phyloP scores from a whole-genome alignment of 768 basidiomycete genomes.

The Tricholoma saponaceum region DNA sequence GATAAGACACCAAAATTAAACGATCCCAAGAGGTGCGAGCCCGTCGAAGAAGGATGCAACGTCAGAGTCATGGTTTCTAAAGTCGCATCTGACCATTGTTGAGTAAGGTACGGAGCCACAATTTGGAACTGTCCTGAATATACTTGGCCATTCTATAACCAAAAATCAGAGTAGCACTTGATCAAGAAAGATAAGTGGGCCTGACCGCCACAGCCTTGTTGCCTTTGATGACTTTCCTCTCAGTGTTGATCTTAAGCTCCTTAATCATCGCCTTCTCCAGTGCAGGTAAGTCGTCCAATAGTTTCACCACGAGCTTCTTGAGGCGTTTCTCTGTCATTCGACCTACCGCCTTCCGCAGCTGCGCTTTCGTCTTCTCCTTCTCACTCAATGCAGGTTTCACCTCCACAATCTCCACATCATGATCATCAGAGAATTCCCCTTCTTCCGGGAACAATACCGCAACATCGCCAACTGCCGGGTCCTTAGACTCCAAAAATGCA shows the following conservation, averaged over 20 bases:
- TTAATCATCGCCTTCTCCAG: conserved; percentile 2
- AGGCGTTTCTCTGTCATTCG: conserved; percentile 4
- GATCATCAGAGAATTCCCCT: background rate
- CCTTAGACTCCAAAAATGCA: background rate
- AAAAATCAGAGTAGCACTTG: background rate
- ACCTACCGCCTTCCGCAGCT: conserved; percentile 7
- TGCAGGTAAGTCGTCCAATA: conserved; percentile 6
- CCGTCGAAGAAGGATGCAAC: conserved; percentile 19
- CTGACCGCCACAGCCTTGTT: background rate
- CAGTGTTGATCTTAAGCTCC: conserved; percentile 1
- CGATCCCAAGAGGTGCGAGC: conserved; percentile 22
- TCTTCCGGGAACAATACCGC: conserved; percentile 1
- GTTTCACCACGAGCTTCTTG: conserved; percentile 7
- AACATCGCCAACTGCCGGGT: background rate
- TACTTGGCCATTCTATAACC: background rate
- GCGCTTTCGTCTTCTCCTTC: background rate
- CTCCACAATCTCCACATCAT: background rate
- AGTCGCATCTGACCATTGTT: conserved; percentile 7
- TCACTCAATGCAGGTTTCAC: background rate
- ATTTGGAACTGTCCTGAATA: conserved; percentile 11
- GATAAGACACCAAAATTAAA: conserved; percentile 22
- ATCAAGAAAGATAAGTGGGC: background rate
- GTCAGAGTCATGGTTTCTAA: conserved; percentile 13
- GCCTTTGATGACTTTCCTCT: background rate
- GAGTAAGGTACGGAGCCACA: conserved; percentile 16